Percentiles rank a stretch among this genome's conserved stretches.
phyloP scores from a whole-genome alignment of 441 rosid genomes.

The Populus trichocarpa region DNA sequence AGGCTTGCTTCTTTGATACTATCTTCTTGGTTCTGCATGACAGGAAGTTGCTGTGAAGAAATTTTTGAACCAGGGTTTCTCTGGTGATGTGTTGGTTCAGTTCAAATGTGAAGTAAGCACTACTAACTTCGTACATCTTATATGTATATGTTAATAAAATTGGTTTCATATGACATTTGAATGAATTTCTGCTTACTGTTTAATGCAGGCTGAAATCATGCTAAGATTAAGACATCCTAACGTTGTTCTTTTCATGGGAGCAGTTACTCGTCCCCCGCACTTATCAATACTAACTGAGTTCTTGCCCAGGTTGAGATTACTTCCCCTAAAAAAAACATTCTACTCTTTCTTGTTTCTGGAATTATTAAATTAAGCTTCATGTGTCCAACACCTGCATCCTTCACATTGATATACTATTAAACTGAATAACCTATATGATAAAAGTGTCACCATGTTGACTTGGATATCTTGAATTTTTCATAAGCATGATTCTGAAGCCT shows the following conservation, averaged over 20 bases:
- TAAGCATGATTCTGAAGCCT: not conserved
- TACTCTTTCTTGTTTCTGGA: slow-evolving; percentile 1
- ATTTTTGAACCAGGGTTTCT: slow-evolving; percentile 89
- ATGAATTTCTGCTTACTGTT: slow-evolving; percentile 17
- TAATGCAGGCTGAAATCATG: slow-evolving; percentile 89
- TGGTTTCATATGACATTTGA: not conserved
- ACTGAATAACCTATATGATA: not conserved
- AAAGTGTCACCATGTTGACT: not conserved
- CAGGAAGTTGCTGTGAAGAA: slow-evolving; percentile 99
- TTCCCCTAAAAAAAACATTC: not conserved
- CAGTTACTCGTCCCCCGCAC: slow-evolving; percentile 88
- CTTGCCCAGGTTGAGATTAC: slow-evolving; percentile 68
- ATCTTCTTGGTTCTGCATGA: slow-evolving; percentile 13
- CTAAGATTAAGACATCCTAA: slow-evolving; percentile 93
- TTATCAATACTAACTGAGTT: slow-evolving; percentile 94
- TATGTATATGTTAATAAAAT: not conserved
- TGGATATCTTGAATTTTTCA: not conserved
- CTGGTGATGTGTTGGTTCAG: slow-evolving; percentile 86
- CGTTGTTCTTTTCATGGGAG: slow-evolving; percentile 99
- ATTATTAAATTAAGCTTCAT: slow-evolving; percentile 1
- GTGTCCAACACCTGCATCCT: not conserved
- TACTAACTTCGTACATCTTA: slow-evolving; percentile 12
- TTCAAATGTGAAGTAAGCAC: slow-evolving; percentile 80
- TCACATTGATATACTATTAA: not conserved
- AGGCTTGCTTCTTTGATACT: slow-evolving; percentile 6